phyloP scores from a whole-genome alignment of 1,284 basidiomycete species.

The Ganoderma leucocontextum region DNA sequence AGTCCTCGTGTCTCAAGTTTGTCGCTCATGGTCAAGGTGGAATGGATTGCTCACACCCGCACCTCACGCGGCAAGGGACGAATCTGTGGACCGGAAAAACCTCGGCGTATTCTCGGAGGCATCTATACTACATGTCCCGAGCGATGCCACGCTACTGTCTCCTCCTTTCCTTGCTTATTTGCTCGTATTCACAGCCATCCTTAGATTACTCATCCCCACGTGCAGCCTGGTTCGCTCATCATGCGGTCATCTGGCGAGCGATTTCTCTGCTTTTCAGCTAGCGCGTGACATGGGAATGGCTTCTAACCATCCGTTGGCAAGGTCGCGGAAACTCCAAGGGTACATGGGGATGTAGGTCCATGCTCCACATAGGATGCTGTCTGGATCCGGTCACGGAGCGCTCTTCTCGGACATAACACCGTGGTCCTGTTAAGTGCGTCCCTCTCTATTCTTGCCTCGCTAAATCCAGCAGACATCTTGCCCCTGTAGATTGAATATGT shows the following conservation, averaged over 20 bases:
- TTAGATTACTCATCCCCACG: background rate
- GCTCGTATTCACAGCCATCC: background rate
- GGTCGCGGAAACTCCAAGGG: background rate
- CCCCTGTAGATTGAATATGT: background rate
- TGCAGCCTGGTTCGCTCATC: background rate
- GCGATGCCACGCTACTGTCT: background rate
- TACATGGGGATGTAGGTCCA: background rate
- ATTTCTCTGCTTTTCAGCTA: background rate
- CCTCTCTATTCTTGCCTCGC: background rate
- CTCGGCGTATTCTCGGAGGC: background rate
- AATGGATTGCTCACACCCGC: background rate
- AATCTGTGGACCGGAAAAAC: background rate
- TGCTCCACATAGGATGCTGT: background rate
- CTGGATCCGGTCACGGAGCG: background rate
- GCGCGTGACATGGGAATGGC: background rate
- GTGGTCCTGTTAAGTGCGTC: background rate
- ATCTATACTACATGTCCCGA: background rate
- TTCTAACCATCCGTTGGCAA: background rate
- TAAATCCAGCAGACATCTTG: background rate
- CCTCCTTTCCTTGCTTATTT: background rate
- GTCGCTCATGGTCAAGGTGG: background rate
- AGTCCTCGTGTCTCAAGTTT: background rate
- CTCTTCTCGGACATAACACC: background rate
- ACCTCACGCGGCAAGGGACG: background rate
- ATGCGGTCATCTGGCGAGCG: background rate